Percentiles rank a stretch among this genome's conserved stretches.
Conservation (phyloP, 345 rosid species). For the Psidium guajava region DNA sequence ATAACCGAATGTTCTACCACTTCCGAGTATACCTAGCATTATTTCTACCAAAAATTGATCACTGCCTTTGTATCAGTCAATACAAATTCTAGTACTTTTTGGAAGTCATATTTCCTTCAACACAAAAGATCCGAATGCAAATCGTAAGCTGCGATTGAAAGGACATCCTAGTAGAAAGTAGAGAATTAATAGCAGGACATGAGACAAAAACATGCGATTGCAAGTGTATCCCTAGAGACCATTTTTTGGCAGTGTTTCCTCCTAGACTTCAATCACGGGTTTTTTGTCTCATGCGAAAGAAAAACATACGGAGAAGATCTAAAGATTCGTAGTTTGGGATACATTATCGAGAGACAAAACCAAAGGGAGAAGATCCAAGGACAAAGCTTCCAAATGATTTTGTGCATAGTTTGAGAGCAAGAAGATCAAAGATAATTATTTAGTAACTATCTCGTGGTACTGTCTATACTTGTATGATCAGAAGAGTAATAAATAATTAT, state of each 20-base stretch:
- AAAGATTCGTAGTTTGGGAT: neutral
- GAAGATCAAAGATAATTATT: no score
- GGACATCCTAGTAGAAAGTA: neutral
- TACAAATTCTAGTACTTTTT: neutral
- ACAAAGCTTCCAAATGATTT: neutral
- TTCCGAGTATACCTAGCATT: neutral
- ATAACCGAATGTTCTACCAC: neutral
- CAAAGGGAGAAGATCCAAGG: neutral
- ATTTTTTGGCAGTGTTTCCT: neutral
- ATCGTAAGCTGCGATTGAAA: neutral
- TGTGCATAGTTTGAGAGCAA: no score
- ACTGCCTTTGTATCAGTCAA: neutral
- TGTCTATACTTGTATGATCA: no score
- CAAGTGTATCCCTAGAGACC: neutral
- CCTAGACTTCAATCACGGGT: neutral
- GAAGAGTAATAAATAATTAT: no score
- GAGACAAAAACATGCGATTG: neutral
- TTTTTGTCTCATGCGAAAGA: neutral
- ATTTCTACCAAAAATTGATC: neutral
- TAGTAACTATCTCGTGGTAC: no score
- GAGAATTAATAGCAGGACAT: neutral
- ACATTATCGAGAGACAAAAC: neutral
- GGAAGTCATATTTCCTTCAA: neutral
- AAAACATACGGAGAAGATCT: no score
- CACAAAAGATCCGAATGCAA: neutral